phyloP scores from a whole-genome alignment of 305 asterid genomes.

The Rubia tinctorum region DNA sequence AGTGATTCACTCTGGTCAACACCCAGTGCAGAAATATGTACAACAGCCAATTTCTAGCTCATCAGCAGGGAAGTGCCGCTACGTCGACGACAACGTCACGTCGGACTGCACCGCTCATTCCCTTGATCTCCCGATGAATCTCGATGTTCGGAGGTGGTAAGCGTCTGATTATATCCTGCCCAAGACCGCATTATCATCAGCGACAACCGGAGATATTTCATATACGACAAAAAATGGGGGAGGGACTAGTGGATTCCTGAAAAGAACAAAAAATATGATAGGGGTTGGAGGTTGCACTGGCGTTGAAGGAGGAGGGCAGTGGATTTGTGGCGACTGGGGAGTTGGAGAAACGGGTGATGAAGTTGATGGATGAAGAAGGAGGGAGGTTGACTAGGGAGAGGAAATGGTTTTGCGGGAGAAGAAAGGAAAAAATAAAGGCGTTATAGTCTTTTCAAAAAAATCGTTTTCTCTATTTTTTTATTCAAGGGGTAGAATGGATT shows the following conservation, averaged over 20 bases:
- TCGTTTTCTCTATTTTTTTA: too few species aligned
- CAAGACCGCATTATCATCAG: constrained; percentile 69
- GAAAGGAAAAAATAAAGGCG: too few species aligned
- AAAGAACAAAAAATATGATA: constrained; percentile 9
- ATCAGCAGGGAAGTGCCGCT: constrained; percentile 46
- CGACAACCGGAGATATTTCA: constrained; percentile 68
- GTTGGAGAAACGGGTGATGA: constrained; percentile 42
- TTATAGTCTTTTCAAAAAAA: too few species aligned
- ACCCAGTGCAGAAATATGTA: constrained; percentile 41
- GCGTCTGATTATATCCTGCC: constrained; percentile 64
- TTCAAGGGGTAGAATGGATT: too few species aligned
- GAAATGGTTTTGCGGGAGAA: background rate
- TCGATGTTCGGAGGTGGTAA: constrained; percentile 64
- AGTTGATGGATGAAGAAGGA: constrained; percentile 37
- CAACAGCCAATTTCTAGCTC: constrained; percentile 54
- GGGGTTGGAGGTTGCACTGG: constrained; percentile 45
- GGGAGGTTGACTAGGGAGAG: constrained; percentile 26
- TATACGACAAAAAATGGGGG: constrained; percentile 35
- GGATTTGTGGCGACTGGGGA: constrained; percentile 46
- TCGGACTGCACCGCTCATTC: constrained; percentile 83
- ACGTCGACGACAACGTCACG: constrained; percentile 36
- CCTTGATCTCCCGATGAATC: constrained; percentile 43
- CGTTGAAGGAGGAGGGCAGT: constrained; percentile 30
- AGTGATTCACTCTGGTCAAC: constrained; percentile 50
- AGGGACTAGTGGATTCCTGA: too few species aligned